Percentiles rank a stretch among this genome's conserved stretches.
These are phyloP conservation scores for Coemansia pectinata DNA, from an alignment of 192 early-diverging fungal species.

Conservation along the genomic window DNA sequence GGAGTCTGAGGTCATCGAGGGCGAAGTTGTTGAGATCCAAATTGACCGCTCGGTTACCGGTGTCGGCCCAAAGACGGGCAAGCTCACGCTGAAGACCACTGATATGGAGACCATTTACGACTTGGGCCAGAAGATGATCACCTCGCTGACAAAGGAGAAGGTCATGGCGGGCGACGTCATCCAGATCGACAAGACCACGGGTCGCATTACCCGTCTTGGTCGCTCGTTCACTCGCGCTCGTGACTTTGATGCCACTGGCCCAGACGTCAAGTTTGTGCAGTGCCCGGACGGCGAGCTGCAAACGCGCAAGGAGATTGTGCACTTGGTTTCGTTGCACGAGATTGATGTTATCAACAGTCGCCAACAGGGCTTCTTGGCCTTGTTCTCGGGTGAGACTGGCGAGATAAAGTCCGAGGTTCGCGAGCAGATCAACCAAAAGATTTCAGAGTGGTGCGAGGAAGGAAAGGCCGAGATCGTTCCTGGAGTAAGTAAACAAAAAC, in stretches of 20 bases:
- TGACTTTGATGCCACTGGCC: conserved; percentile 98
- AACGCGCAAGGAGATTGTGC: conserved; percentile 94
- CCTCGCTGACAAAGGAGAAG: conserved; percentile 95
- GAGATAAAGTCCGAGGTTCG: conserved; percentile 97
- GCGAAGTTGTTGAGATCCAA: conserved; percentile 98
- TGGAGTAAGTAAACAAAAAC: conserved; percentile 59
- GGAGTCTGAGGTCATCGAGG: conserved; percentile 97
- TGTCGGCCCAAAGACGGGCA: conserved; percentile 92
- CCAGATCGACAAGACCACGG: conserved; percentile 97
- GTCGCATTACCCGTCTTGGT: conserved; percentile 92
- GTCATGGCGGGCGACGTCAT: conserved; percentile 96
- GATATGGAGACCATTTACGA: conserved; percentile 99
- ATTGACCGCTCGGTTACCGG: conserved; percentile 92
- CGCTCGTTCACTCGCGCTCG: conserved; percentile 95
- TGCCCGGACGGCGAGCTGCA: conserved; percentile 99
- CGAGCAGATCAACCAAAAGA: conserved; percentile 97
- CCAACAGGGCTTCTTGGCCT: conserved; percentile 94
- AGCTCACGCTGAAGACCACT: conserved; percentile 97
- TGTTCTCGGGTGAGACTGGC: conserved; percentile 97
- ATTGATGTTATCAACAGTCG: conserved; percentile 99
- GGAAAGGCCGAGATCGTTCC: conserved; percentile 98
- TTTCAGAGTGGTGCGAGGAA: conserved; percentile 97
- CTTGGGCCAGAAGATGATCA: conserved; percentile 98
- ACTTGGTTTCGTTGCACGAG: conserved; percentile 98
- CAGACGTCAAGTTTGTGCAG: conserved; percentile 97